These are phyloP conservation scores for Garcia nutans DNA, from an alignment of 345 rosid genomes.

Conservation along the genomic window DNA sequence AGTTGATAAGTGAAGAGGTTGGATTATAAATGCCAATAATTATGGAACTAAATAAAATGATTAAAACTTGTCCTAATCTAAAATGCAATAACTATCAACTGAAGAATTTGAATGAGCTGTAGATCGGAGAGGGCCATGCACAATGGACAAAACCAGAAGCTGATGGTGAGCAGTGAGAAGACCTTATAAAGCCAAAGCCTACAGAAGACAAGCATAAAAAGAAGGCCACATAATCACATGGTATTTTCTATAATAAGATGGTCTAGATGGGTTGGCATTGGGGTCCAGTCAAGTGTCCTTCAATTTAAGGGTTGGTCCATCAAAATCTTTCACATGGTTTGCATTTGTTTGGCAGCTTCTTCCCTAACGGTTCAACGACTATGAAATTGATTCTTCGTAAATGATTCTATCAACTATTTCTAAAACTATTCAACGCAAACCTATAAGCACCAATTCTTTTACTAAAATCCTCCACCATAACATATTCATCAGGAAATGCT, in stretches of 20 bases:
- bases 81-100: not conserved
- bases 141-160: not conserved
- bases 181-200: not conserved
- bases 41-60: not conserved
- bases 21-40: not conserved
- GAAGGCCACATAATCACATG: not conserved
- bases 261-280: not conserved
- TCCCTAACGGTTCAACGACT: not conserved
- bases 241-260: not conserved
- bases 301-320: not conserved
- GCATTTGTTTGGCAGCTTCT: conserved; percentile 2
- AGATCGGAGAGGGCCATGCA: not conserved
- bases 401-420: not conserved
- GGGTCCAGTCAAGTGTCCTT: not conserved
- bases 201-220: not conserved
- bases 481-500: not conserved
- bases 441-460: not conserved
- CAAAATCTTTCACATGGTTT: not conserved
- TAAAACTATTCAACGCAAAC: not conserved
- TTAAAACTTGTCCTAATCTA: not conserved
- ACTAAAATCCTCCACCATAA: not conserved
- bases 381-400: not conserved
- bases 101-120: conserved; percentile 7
- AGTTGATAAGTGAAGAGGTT: not conserved
- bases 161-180: not conserved